phyloP scores from a whole-genome alignment of 495 filamentous ascomycete genomes.

The Glonium stellatum region DNA sequence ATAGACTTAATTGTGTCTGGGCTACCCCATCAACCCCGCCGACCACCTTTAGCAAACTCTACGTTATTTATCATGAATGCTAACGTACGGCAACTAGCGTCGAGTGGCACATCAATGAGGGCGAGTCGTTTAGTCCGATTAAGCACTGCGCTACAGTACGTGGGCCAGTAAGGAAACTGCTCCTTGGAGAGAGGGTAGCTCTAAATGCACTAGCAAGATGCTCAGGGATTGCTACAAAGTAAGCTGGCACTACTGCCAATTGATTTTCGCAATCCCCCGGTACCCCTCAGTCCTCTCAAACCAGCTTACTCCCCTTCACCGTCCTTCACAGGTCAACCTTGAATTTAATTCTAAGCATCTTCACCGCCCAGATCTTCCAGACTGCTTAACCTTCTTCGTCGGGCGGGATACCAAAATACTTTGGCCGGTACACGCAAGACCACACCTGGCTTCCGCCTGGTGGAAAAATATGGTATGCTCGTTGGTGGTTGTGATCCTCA shows the following conservation, averaged over 20 bases:
- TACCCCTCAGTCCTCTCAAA: too few relatives aligned
- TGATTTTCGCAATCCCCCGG: too few relatives aligned
- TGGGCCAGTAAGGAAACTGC: constrained; percentile 75
- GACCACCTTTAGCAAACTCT: not conserved
- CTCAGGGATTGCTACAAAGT: constrained; percentile 82
- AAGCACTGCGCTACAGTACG: constrained; percentile 70
- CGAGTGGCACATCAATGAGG: constrained; percentile 80
- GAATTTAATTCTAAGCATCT: not conserved
- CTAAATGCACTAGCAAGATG: constrained; percentile 87
- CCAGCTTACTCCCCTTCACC: too few relatives aligned
- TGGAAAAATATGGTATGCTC: constrained; percentile 97
- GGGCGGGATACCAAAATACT: constrained; percentile 67
- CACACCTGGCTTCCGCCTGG: constrained; percentile 87
- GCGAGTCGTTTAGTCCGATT: constrained; percentile 52
- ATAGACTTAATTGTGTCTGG: not conserved
- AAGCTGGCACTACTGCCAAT: not conserved
- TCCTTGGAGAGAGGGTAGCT: constrained; percentile 88
- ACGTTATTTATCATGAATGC: constrained; percentile 7
- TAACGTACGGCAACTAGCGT: constrained; percentile 43
- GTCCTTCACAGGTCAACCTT: too few relatives aligned
- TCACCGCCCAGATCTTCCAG: constrained; percentile 34
- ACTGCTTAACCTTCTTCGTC: constrained; percentile 48
- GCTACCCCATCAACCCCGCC: not conserved
- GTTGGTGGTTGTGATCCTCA: constrained; percentile 88
- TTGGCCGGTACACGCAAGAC: constrained; percentile 95